Evolutionary conservation across 2,329 filamentous ascomycete species (phyloP), one percentile per base, ranked within the genome.

Genomic region (Pseudogymnoascus sp.): DNA sequence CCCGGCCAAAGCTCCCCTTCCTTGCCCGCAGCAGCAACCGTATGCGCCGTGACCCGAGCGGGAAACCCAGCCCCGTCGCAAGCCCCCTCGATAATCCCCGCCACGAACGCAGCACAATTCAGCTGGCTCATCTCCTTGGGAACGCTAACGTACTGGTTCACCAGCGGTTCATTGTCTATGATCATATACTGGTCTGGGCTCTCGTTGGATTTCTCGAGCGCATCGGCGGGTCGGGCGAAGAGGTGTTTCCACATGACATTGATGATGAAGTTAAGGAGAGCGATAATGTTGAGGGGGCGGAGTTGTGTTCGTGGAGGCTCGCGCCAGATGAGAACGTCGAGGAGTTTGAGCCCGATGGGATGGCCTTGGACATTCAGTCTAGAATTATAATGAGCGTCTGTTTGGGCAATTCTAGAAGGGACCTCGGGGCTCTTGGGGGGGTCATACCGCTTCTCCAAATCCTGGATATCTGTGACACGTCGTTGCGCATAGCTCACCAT

Each of bases 111-210:
- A 16, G 93, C 94, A 76, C 93, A 97, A 75, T 97, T 97, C 71
- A 99, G 81, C 82, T 94, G 90, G 76, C 84, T 92, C 90, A 99
- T 96, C 77, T 99, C 94, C 71, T 89, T 89, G 14, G 94, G 94
- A 61, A 97, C 89, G 70, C 87, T 91, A 72, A 99, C 89, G 78
- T 94, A 97, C 66, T 89, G 88, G 76, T 97, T 97, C 39, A 97
- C 93, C 60, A 97, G 81, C 21, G 94, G 94, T 74, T 97, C 94
- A 77, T 99, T 97, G 78, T 99, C 94, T 70, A 92, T 91, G 70
- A 99, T 94, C 93, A 99, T 97, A 80, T 97, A 99, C 79, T 97
- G 93, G 69, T 94, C 91, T 7, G 91, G 88, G 61, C 92, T 93
- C 61, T 87, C 84, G 61, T 86, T 86, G 64, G 87, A 91, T 77